Evolutionary conservation across 148 eudicot species (phyloP).

Genomic region (Rhododendron ovatum): DNA sequence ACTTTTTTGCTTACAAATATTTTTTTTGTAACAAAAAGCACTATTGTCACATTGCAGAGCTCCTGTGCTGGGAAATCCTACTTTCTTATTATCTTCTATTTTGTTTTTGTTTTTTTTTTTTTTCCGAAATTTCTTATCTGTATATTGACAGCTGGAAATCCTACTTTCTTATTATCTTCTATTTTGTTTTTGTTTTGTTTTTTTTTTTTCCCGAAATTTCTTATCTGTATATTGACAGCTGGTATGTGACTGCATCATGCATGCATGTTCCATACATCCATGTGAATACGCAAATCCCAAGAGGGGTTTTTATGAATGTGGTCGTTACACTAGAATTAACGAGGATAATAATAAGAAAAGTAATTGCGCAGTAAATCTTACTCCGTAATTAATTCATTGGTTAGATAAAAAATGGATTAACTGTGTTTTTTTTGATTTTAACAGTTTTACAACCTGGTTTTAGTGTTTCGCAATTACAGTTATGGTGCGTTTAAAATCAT

Average conservation of each 20-base stretch:
- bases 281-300: neutral
- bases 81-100: too few relatives aligned
- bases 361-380: neutral
- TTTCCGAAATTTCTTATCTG: too few relatives aligned
- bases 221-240: neutral
- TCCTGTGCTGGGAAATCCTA: too few relatives aligned
- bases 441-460: constrained; percentile 4
- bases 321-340: constrained; percentile 9
- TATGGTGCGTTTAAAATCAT: neutral
- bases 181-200: too few relatives aligned
- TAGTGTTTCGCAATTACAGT: neutral
- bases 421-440: neutral
- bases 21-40: too few relatives aligned
- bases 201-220: too few relatives aligned
- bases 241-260: neutral
- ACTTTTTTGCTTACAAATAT: too few relatives aligned
- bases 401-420: neutral
- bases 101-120: too few relatives aligned
- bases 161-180: too few relatives aligned
- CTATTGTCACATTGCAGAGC: too few relatives aligned
- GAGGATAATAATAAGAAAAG: neutral
- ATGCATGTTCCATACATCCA: neutral
- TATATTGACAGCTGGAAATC: neutral
- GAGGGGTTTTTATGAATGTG: neutral
- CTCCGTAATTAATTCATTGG: neutral